Percentiles rank a stretch among this genome's conserved stretches.
Conservation (phyloP, 495 filamentous ascomycete genomes). For the Aspergillus sclerotioniger region DNA sequence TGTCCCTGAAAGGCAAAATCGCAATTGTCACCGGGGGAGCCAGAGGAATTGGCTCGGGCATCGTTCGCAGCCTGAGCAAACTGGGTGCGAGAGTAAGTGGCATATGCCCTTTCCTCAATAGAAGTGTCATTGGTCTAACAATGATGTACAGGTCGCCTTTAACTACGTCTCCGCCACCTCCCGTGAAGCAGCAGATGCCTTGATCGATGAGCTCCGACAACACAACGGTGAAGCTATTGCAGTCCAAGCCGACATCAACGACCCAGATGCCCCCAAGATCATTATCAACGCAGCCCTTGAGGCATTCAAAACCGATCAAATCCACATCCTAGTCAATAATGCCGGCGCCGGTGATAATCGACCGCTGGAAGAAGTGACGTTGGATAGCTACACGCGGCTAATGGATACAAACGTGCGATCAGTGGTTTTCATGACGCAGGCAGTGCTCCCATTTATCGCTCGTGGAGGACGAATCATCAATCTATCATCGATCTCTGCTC, state of each 20-base stretch:
- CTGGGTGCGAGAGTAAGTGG: constrained; percentile 36
- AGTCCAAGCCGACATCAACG: constrained; percentile 21
- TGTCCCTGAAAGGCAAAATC: constrained; percentile 46
- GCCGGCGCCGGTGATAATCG: constrained; percentile 16
- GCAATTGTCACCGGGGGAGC: constrained; percentile 52
- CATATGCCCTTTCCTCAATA: no score
- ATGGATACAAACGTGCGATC: constrained; percentile 36
- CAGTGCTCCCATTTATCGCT: constrained; percentile 39
- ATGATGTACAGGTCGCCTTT: constrained; percentile 17
- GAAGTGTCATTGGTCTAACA: no score
- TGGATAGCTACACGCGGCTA: constrained; percentile 14
- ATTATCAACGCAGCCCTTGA: constrained; percentile 17
- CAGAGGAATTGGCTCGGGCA: constrained; percentile 45
- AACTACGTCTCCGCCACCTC: constrained; percentile 22
- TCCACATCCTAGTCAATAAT: constrained; percentile 31
- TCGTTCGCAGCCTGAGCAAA: constrained; percentile 37
- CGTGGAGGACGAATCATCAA: constrained; percentile 45
- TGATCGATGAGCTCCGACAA: constrained; percentile 12
- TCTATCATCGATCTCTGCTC: constrained; percentile 41
- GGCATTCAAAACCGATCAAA: constrained; percentile 19
- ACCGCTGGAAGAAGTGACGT: constrained; percentile 19
- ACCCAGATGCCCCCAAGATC: constrained; percentile 5
- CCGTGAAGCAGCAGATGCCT: constrained; percentile 8
- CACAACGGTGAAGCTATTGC: constrained; percentile 8
- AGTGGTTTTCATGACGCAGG: constrained; percentile 38